Base-by-base conservation (phyloP, 306 rosid genomes). In the Trichosanthes truncata region DNA sequence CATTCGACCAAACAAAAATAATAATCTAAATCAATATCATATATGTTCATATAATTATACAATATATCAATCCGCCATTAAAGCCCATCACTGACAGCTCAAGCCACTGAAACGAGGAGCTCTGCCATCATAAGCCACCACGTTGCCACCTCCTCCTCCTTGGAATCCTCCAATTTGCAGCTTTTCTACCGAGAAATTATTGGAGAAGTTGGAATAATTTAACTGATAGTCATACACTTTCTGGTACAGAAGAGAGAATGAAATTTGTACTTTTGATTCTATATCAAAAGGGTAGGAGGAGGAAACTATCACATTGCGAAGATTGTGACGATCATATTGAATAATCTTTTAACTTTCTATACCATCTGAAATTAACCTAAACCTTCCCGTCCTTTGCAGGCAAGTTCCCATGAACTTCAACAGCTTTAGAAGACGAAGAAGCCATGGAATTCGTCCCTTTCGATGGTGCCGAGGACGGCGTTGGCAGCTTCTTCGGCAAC, bases 401-500 rank as follows among this genome's bases (percentile, higher is more conserved):
- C 55, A 60, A 80, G 76, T 59, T 81, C 48, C 76, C 76, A 75
- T 79, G 46, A 25, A 84, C 79, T 78, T 84, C 67, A 25, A 81
- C 57, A 21, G 88, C 62, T 43, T 89, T 51, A 21, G 87, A 84
- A 6, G 90, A 81, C 0, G 73, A 69, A 14, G 53, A 40, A 14
- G 86, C 45, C 14, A 84, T 84, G 6, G 89, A 87, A 74, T 90
- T 90, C 0, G 96, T 89, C 84, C 98, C 96, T 87, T 79, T 83
- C 14, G 96, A 94, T 10, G 98, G 98, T 33, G 98, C 87, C 8
- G 98, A 94, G n/a, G 93, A 81, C 80, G 93, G 96, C 78, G 91
- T 79, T 18, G 94, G 94, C 3, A 89, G 91, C 94, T 88, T 92
- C 94, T 94, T 94, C 0, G 97, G 98, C 82, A 94, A 85, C 98